Evolutionary conservation across 331 rosid genomes (phyloP).

Genomic region (Arachis monticola): DNA sequence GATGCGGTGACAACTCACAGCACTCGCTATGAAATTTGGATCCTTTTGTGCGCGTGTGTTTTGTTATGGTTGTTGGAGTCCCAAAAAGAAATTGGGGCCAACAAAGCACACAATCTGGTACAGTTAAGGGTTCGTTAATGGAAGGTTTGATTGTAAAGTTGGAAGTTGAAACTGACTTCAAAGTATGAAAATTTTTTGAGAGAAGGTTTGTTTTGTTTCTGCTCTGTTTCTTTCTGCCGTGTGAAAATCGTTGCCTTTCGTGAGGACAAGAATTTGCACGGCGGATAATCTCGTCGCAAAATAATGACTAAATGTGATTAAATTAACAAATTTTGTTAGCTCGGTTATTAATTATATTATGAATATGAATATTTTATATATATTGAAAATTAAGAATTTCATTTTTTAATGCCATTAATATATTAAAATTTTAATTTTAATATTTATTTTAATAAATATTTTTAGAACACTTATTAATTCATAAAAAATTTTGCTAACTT

Average conservation of each 20-base stretch:
- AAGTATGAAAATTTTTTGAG: background rate
- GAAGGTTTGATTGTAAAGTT: conserved; percentile 5
- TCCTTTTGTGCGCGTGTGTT: background rate
- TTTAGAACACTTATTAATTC: no score
- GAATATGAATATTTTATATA: no score
- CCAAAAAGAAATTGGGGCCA: conserved; percentile 25
- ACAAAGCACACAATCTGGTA: conserved; percentile 10
- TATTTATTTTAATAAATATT: no score
- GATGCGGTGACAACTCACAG: background rate
- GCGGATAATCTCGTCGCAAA: background rate
- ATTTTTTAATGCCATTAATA: no score
- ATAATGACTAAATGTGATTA: background rate
- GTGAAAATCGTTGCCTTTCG: conserved; percentile 31
- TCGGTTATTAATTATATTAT: no score
- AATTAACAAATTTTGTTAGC: no score
- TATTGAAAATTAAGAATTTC: no score
- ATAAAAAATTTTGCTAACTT: no score
- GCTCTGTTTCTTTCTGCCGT: conserved; percentile 13
- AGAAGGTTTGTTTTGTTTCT: background rate
- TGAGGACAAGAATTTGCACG: conserved; percentile 39
- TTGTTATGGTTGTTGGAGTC: background rate
- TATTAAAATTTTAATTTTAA: no score
- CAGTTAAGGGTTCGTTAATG: conserved; percentile 29
- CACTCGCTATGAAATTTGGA: conserved; percentile 1
- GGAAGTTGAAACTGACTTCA: conserved; percentile 9